phyloP scores from a whole-genome alignment of 352 stramenopile genomes.

The Saprolegnia diclina region DNA sequence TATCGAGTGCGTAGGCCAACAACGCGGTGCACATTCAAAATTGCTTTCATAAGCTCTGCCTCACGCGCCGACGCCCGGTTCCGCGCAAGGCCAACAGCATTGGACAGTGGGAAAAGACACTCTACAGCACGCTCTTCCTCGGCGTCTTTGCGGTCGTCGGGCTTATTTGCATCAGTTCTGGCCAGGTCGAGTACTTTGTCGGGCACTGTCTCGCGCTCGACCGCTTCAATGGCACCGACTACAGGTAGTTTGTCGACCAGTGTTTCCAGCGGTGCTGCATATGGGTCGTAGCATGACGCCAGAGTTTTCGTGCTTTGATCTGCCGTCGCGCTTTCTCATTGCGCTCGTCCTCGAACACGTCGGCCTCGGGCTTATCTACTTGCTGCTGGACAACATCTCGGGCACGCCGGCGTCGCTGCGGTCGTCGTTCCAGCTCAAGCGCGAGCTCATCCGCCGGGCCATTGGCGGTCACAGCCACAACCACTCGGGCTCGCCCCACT shows the following conservation, averaged over 20 bases:
- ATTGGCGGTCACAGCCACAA: constrained; percentile 51
- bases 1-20: constrained; percentile 35
- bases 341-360: constrained; percentile 70
- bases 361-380: constrained; percentile 63
- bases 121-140: constrained; percentile 77
- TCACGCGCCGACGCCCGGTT: constrained; percentile 61
- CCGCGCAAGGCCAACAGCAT: constrained; percentile 80
- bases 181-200: constrained; percentile 79
- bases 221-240: constrained; percentile 74
- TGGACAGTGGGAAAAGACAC: constrained; percentile 81
- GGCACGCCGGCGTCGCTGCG: constrained; percentile 66
- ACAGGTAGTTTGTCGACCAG: constrained; percentile 44
- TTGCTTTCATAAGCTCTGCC: constrained; percentile 73
- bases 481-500: constrained; percentile 5
- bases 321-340: constrained; percentile 73
- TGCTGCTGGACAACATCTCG: constrained; percentile 77
- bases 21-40: constrained; percentile 82
- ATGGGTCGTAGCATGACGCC: constrained; percentile 59
- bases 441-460: constrained; percentile 75
- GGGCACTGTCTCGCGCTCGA: constrained; percentile 61
- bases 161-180: constrained; percentile 77
- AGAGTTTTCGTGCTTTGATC: constrained; percentile 69
- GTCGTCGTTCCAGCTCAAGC: constrained; percentile 78
- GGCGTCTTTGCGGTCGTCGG: constrained; percentile 79
- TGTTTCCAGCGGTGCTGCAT: neutral